A percentile compares a stretch with the other conserved stretches of the same genome.
These are phyloP conservation scores for Apostasia shenzhenica DNA, from an alignment of 106 monocot genomes.

Conservation along the genomic window DNA sequence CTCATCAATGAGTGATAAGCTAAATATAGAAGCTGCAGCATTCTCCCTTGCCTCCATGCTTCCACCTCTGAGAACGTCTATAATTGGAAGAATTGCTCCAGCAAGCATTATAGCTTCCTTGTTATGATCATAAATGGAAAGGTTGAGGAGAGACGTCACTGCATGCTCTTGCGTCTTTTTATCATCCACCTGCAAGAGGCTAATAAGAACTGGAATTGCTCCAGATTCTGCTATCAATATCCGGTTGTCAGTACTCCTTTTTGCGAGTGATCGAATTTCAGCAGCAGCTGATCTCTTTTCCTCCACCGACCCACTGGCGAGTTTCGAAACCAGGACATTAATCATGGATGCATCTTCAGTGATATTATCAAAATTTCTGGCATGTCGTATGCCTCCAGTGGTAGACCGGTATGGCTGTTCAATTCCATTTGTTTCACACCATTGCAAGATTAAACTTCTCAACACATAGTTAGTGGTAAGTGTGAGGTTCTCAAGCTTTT, in stretches of 20 bases:
- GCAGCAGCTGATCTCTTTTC: constrained; percentile 60
- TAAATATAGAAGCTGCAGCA: constrained; percentile 88
- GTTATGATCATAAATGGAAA: constrained; percentile 69
- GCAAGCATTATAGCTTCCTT: constrained; percentile 68
- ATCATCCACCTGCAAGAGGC: constrained; percentile 40
- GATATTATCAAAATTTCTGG: constrained; percentile 30
- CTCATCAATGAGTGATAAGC: constrained; percentile 72
- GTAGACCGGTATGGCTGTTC: constrained; percentile 30
- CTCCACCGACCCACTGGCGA: constrained; percentile 33
- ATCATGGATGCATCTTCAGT: constrained; percentile 21
- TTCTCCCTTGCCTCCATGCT: constrained; percentile 92
- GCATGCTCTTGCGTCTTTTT: constrained; percentile 62
- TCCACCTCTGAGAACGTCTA: constrained; percentile 51
- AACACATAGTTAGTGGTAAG: constrained; percentile 65
- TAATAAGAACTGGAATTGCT: constrained; percentile 50
- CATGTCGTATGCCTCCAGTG: constrained; percentile 23
- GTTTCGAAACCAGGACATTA: constrained; percentile 32
- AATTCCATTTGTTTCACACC: constrained; percentile 52
- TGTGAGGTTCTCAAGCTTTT: constrained; percentile 61
- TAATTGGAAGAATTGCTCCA: constrained; percentile 65
- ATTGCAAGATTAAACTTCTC: constrained; percentile 62
- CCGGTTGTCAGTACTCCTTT: constrained; percentile 68
- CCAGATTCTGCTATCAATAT: constrained; percentile 60
- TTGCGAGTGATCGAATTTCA: constrained; percentile 64
- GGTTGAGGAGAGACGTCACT: constrained; percentile 57